A percentile compares a stretch with the other conserved stretches of the same genome.
phyloP scores from a whole-genome alignment of 768 basidiomycete genomes.

The Suillus plorans region DNA sequence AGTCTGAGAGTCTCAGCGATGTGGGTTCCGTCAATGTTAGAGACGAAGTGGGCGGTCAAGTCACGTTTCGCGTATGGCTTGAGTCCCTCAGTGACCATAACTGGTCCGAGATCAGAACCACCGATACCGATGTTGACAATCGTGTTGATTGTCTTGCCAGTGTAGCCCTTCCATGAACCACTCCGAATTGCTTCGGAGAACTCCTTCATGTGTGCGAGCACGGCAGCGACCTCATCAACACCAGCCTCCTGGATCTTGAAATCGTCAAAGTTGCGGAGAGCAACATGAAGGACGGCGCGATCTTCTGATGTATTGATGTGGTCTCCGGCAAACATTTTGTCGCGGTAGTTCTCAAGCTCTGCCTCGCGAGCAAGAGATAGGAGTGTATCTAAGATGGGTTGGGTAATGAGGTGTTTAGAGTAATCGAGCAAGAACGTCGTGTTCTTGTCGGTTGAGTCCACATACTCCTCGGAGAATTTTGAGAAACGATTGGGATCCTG shows the following conservation, averaged over 20 bases:
- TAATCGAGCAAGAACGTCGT: conserved; percentile 91
- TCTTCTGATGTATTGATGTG: conserved; percentile 99
- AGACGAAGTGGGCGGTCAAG: conserved; percentile 85
- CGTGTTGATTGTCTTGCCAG: conserved; percentile 89
- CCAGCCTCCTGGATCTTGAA: conserved; percentile 82
- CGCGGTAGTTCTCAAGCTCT: conserved; percentile 76
- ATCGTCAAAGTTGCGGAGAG: conserved; percentile 77
- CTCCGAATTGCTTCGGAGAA: conserved; percentile 84
- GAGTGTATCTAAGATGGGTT: conserved; percentile 77
- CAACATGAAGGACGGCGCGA: conserved; percentile 94
- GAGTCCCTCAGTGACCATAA: conserved; percentile 98
- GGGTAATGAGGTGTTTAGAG: conserved; percentile 94
- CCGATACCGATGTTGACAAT: conserved; percentile 99
- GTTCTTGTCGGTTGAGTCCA: conserved; percentile 59
- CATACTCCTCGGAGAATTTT: conserved; percentile 80
- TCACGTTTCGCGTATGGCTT: conserved; percentile 91
- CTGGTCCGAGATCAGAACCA: conserved; percentile 95
- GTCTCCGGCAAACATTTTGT: conserved; percentile 93
- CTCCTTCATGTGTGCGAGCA: conserved; percentile 87
- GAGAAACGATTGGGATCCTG: conserved; percentile 84
- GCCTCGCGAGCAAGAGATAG: conserved; percentile 85
- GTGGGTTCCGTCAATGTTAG: conserved; percentile 98
- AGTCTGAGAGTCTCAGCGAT: conserved; percentile 81
- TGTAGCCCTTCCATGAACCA: conserved; percentile 96
- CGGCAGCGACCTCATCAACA: conserved; percentile 76